phyloP scores from a whole-genome alignment of 257 asterid genomes.

The Solanum medicagineum region DNA sequence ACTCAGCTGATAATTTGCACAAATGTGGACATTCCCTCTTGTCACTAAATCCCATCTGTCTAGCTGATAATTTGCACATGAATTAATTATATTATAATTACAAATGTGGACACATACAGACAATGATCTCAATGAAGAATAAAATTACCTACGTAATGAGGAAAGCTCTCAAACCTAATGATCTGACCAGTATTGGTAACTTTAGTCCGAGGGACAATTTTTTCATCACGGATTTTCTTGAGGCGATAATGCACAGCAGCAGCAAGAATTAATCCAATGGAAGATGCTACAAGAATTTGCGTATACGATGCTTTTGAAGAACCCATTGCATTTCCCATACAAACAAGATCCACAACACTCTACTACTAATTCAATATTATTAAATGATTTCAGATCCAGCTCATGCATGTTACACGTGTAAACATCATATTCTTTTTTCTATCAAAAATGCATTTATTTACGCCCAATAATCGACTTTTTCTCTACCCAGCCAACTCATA shows the following conservation, averaged over 20 bases:
- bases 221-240: constrained; percentile 35
- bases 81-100: no score
- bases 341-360: neutral
- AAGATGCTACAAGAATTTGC: constrained; percentile 60
- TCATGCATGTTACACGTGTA: neutral
- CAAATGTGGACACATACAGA: neutral
- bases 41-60: constrained; percentile 82
- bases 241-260: constrained; percentile 66
- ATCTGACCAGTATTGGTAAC: constrained; percentile 57
- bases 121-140: neutral
- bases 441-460: neutral
- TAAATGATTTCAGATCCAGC: no score
- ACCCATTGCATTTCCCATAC: neutral
- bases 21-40: constrained; percentile 69
- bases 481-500: no score
- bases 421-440: neutral
- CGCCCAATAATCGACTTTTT: no score
- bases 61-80: constrained; percentile 26
- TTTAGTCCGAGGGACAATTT: constrained; percentile 48
- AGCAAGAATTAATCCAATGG: constrained; percentile 68
- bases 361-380: neutral
- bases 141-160: constrained; percentile 84
- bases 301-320: constrained; percentile 25
- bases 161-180: constrained; percentile 61
- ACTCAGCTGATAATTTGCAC: constrained; percentile 77